These are phyloP conservation scores for Monilinia laxa DNA, from an alignment of 2,329 filamentous ascomycete genomes.

Conservation along the genomic window DNA sequence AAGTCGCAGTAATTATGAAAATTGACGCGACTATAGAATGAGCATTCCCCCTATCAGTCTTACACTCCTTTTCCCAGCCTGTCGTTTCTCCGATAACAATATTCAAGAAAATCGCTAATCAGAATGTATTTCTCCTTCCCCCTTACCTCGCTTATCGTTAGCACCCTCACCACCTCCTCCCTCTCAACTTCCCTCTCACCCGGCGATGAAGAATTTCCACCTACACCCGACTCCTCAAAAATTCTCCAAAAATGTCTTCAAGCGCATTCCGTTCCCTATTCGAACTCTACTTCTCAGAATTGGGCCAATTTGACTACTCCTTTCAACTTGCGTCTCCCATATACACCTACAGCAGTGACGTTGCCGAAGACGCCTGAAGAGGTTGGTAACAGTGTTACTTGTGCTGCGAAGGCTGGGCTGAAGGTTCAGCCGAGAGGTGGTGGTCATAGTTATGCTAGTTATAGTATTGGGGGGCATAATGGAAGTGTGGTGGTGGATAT, in stretches of 20 bases:
- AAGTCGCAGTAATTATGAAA: background rate
- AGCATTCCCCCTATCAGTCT: background rate
- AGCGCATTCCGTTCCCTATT: slow-evolving; percentile 15
- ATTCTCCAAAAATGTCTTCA: slow-evolving; percentile 11
- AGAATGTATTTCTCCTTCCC: background rate
- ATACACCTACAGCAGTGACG: slow-evolving; percentile 30
- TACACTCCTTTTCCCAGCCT: background rate
- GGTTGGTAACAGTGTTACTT: slow-evolving; percentile 48
- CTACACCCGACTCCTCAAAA: background rate
- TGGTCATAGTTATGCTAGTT: slow-evolving; percentile 55
- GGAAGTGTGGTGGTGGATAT: slow-evolving; percentile 56
- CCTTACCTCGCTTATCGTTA: slow-evolving; percentile 11
- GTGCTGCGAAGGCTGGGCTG: slow-evolving; percentile 45
- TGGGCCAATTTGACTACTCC: slow-evolving; percentile 27
- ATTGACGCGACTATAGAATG: slow-evolving; percentile 4
- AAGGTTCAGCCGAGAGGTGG: slow-evolving; percentile 53
- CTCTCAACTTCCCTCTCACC: background rate
- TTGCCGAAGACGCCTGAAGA: slow-evolving; percentile 36
- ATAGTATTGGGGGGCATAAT: slow-evolving; percentile 47
- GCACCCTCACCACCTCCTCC: background rate
- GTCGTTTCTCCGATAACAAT: background rate
- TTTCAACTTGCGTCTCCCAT: slow-evolving; percentile 32
- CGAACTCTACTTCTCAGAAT: background rate
- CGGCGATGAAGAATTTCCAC: background rate
- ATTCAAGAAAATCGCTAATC: background rate